phyloP scores from a whole-genome alignment of 352 stramenopile genomes.

The Peronospora belbahrii region DNA sequence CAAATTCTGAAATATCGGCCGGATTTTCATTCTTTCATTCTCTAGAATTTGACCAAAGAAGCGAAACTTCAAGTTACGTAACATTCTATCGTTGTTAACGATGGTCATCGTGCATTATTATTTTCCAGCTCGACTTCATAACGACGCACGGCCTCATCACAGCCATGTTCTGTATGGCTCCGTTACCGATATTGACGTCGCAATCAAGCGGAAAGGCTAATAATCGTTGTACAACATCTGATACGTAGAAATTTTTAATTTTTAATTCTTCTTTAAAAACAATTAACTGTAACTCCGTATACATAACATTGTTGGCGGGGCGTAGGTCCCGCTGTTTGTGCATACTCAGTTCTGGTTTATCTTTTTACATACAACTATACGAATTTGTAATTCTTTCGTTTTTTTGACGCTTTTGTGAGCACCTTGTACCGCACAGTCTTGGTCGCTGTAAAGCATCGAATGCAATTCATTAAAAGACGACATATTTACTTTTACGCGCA shows the following conservation, averaged over 20 bases:
- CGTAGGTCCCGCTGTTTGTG: conserved; percentile 23
- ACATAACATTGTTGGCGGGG: conserved; percentile 57
- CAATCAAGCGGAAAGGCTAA: conserved; percentile 42
- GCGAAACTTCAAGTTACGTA: conserved; percentile 23
- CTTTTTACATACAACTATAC: not conserved
- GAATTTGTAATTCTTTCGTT: not conserved
- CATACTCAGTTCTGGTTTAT: conserved; percentile 2
- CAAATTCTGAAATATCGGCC: conserved; percentile 29
- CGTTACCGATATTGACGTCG: conserved; percentile 50
- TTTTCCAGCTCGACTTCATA: conserved; percentile 34
- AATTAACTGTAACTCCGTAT: conserved; percentile 44
- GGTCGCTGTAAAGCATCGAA: too few relatives aligned
- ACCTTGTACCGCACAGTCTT: too few relatives aligned
- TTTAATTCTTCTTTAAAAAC: too few relatives aligned
- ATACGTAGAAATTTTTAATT: conserved; percentile 38
- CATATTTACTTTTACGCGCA: too few relatives aligned
- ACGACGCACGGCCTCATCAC: conserved; percentile 39
- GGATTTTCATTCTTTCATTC: conserved; percentile 25
- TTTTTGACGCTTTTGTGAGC: not conserved
- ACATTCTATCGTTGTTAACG: conserved; percentile 5
- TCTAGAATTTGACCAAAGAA: conserved; percentile 30
- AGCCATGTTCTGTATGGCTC: conserved; percentile 54
- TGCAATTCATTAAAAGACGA: too few relatives aligned
- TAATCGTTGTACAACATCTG: conserved; percentile 66
- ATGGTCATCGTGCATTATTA: conserved; percentile 16